Evolutionary conservation across 192 early-diverging fungal species (phyloP).

Genomic region (Paraglomus brasilianum): DNA sequence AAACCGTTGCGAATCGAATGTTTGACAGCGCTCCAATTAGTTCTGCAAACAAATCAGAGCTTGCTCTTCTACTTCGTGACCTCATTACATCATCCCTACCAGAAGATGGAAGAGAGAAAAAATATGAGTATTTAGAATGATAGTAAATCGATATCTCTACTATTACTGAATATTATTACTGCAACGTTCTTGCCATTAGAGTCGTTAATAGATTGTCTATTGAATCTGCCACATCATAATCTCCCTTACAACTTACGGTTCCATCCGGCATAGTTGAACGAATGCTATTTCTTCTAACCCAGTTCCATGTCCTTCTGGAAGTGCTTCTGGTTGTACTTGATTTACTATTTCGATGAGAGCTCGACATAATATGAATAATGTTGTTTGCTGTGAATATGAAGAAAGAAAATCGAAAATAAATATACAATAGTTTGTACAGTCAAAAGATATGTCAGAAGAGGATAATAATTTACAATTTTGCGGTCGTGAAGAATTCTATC

Average conservation of each 20-base stretch:
- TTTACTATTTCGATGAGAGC: constrained; percentile 83
- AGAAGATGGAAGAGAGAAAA: neutral
- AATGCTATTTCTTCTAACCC: constrained; percentile 94
- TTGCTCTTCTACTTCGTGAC: constrained; percentile 79
- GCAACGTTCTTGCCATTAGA: neutral
- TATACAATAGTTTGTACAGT: neutral
- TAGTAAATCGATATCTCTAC: too few species aligned
- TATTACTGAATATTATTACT: neutral
- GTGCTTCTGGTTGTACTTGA: constrained; percentile 63
- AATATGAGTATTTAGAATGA: neutral
- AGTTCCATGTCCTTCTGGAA: constrained; percentile 80
- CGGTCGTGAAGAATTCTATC: constrained; percentile 57
- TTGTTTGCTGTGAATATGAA: constrained; percentile 15
- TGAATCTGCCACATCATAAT: neutral
- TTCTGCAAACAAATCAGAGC: constrained; percentile 87
- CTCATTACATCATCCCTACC: constrained; percentile 62
- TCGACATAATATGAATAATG: constrained; percentile 86
- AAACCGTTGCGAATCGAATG: constrained; percentile 89
- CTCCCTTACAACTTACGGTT: constrained; percentile 63
- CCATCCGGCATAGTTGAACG: constrained; percentile 79
- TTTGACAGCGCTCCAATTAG: constrained; percentile 91
- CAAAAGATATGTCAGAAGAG: neutral
- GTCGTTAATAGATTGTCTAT: neutral
- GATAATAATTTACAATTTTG: constrained; percentile 49
- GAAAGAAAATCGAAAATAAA: neutral